Base-by-base conservation (phyloP, 345 rosid genomes). In the Aquilaria malaccensis region DNA sequence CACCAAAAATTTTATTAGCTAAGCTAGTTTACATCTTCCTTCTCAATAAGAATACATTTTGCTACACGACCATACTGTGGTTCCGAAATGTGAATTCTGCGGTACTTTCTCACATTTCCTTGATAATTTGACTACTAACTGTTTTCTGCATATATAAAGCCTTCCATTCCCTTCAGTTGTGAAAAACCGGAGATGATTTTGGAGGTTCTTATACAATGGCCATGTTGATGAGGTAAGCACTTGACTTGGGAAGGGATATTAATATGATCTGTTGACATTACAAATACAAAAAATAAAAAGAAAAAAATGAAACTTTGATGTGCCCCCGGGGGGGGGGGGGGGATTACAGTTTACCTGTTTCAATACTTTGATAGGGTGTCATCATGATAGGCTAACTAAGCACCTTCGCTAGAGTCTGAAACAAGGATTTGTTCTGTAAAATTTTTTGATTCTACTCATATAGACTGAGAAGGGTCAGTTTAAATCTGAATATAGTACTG, bases 391-490 rank as follows among this genome's bases (percentile, higher is more conserved):
- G 11, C 61, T 13, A 51, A 50, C 52, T 50, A 13, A n/a, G 33
- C 11, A 37, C 43, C 43, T 37, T 9, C 7, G 7, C 43, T 37
- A 37, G 43, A 37, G 43, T 37, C 43, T 37, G 43, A 37, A 37
- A 9, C 3, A 9, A 37, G 43, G 43, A 37, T 37, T 37, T 37
- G 43, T 37, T 4, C 43, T 37, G 43, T 4, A 37, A 37, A 9
- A 1, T 9, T 37, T 37, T 37, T 37, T 9, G 67, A 71, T 75
- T 63, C 63, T 54, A 55, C 78, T 72, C 30, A 0, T 13, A 6
- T 52, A 64, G 54, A 58, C 70, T 64, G 43, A 62, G 55, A 33
- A 58, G 71, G 69, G 73, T 65, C 76, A 64, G 71, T 59, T 58
- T 30, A 60, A 67, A 56, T 32, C 61, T 41, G 3, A 54, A 60